Evolutionary conservation across 441 rosid genomes (phyloP).

Genomic region (Codiaeum variegatum): DNA sequence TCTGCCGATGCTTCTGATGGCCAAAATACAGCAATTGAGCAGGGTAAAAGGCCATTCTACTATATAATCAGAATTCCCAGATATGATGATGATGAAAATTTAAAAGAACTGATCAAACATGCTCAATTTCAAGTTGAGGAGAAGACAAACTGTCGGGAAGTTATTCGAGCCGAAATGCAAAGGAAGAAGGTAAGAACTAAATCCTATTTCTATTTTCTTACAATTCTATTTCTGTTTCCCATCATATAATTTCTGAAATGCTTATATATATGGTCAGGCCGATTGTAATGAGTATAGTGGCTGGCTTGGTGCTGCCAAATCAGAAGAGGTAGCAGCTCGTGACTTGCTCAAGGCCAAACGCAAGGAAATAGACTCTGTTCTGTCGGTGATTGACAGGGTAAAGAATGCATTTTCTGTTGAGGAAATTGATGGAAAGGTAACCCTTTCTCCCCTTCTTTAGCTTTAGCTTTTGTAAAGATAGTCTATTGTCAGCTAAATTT

Average conservation of each 20-base stretch:
- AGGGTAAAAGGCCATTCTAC: conserved; percentile 50
- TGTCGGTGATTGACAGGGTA: conserved; percentile 43
- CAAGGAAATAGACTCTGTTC: conserved; percentile 64
- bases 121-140: conserved; percentile 54
- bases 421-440: conserved; percentile 63
- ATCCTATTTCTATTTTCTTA: conserved; percentile 11
- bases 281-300: conserved; percentile 39
- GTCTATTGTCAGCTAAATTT: not conserved
- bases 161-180: conserved; percentile 51
- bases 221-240: not conserved
- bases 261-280: conserved; percentile 33
- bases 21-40: conserved; percentile 32
- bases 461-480: not conserved
- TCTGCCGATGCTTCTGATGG: conserved; percentile 40
- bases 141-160: conserved; percentile 63
- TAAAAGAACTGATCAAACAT: conserved; percentile 47
- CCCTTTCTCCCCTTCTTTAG: conserved; percentile 2
- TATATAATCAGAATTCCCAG: conserved; percentile 59
- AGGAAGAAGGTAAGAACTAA: conserved; percentile 41
- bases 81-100: conserved; percentile 52
- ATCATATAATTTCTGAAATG: conserved; percentile 27
- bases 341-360: conserved; percentile 55
- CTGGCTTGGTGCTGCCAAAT: conserved; percentile 38
- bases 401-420: conserved; percentile 50
- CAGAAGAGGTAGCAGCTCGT: conserved; percentile 61